These are phyloP conservation scores for Phytophthora pinifolia DNA, from an alignment of 352 stramenopile species.

Conservation along the genomic window DNA sequence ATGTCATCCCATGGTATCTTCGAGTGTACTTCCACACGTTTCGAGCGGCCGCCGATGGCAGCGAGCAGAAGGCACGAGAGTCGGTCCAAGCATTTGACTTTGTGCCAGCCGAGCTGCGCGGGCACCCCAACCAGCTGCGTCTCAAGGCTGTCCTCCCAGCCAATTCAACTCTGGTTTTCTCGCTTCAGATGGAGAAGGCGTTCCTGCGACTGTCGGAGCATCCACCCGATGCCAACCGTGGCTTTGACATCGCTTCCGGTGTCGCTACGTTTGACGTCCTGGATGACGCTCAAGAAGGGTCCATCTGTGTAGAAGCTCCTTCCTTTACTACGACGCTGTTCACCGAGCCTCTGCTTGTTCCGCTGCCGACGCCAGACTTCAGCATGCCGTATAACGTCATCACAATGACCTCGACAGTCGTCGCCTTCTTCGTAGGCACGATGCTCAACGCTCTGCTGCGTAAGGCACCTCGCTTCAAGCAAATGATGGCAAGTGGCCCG, in stretches of 20 bases:
- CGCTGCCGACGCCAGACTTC: slow-evolving; percentile 85
- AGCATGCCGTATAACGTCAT: slow-evolving; percentile 93
- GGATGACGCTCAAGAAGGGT: neutral
- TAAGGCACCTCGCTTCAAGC: slow-evolving; percentile 67
- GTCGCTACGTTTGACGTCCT: slow-evolving; percentile 48
- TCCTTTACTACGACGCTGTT: slow-evolving; percentile 50
- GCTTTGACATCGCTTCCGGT: slow-evolving; percentile 77
- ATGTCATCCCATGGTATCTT: slow-evolving; percentile 82
- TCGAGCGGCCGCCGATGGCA: slow-evolving; percentile 12
- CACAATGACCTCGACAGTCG: slow-evolving; percentile 87
- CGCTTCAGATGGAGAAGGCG: slow-evolving; percentile 77
- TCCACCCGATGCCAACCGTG: slow-evolving; percentile 83
- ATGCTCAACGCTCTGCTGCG: slow-evolving; percentile 82
- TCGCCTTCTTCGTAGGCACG: slow-evolving; percentile 84
- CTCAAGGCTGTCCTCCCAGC: slow-evolving; percentile 55
- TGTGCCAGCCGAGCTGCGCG: slow-evolving; percentile 56
- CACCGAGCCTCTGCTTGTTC: slow-evolving; percentile 81
- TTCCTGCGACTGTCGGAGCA: slow-evolving; percentile 85
- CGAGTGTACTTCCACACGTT: slow-evolving; percentile 81
- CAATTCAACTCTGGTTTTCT: slow-evolving; percentile 58
- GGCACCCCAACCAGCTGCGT: slow-evolving; percentile 56
- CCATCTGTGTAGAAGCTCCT: slow-evolving; percentile 10
- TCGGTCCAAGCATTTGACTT: slow-evolving; percentile 45
- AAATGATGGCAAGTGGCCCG: slow-evolving; percentile 46
- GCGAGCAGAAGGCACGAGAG: slow-evolving; percentile 13